Evolutionary conservation across 306 rosid species (phyloP), one percentile per base, ranked within the genome.

Genomic region (Pyrus pyrifolia): DNA sequence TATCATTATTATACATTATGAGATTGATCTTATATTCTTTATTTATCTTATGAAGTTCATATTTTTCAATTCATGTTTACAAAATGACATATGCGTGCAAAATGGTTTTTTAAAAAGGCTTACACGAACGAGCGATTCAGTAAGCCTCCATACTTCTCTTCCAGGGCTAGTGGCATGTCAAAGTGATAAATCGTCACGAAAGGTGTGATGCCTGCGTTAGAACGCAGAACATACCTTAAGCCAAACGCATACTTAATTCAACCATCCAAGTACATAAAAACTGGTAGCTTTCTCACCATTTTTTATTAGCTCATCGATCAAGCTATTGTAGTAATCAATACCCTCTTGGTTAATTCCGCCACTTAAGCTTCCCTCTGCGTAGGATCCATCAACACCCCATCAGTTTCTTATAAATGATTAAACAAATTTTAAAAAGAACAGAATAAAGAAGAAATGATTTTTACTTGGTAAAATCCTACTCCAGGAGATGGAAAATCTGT

Each of bases 401-500:
- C n/a, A 21, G 21, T 8, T 53, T 19, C 9, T 53, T 53, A 21
- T 58, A 21, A 3, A 11, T 18, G 12, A 22, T 22, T 1, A 58
- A 10, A 58, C 27, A 2, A 25, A 14, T 17, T 49, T 60, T 11
- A 25, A 12, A 18, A 60, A 23, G 6, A 6, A 3, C 46, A 22
- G 6, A 11, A 18, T 31, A 14, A 49, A 15, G 53, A 49, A 49
- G 52, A 49, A 49, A 49, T 49, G 6, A 38, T 38, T 49, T 49
- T 38, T 75, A 85, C 85, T 21, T 25, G 88, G 88, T 67, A 85
- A 76, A 76, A 85, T 76, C 38, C 85, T 74, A 17, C 79, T 52
- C 88, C 85, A 81, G 19, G 88, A 79, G 55, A 85, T 79, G 67
- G 83, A 81, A 46, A 85, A 81, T 35, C 88, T 68, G 38, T 85